Conservation (phyloP, 169 alveolate species). For the Babesia bigemina region DNA sequence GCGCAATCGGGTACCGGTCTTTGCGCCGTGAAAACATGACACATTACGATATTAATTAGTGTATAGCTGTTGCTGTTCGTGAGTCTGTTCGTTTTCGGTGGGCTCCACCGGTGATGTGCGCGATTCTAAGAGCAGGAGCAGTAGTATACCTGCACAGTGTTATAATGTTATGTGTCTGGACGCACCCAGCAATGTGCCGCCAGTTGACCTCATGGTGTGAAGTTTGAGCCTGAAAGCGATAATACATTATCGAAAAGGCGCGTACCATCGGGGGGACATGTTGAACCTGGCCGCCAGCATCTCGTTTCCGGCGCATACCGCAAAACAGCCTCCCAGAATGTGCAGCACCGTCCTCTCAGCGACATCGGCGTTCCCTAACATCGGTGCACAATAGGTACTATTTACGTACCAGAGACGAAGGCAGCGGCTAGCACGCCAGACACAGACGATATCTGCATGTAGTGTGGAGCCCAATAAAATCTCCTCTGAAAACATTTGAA, state of each 20-base stretch:
- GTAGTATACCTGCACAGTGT: slow-evolving; percentile 35
- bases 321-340: slow-evolving; percentile 28
- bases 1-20: background rate
- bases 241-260: background rate
- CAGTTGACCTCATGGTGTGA: slow-evolving; percentile 26
- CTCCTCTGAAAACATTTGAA: slow-evolving; percentile 25
- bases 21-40: background rate
- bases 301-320: slow-evolving; percentile 49
- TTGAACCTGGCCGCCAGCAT: slow-evolving; percentile 37
- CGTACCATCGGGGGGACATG: slow-evolving; percentile 62
- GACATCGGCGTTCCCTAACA: slow-evolving; percentile 47
- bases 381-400: background rate
- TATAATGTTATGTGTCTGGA: background rate
- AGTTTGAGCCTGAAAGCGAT: slow-evolving; percentile 32
- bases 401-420: slow-evolving; percentile 61
- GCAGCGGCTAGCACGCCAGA: slow-evolving; percentile 67
- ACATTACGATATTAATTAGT: background rate
- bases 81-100: slow-evolving; percentile 7
- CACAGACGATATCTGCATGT: slow-evolving; percentile 52
- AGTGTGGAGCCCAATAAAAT: slow-evolving; percentile 67
- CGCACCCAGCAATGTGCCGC: slow-evolving; percentile 37
- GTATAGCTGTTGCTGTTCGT: background rate
- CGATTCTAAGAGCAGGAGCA: slow-evolving; percentile 58
- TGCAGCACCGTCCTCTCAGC: slow-evolving; percentile 44
- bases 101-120: slow-evolving; percentile 36